Evolutionary conservation across 2,329 filamentous ascomycete genomes (phyloP).

Genomic region (Xylaria sp.): DNA sequence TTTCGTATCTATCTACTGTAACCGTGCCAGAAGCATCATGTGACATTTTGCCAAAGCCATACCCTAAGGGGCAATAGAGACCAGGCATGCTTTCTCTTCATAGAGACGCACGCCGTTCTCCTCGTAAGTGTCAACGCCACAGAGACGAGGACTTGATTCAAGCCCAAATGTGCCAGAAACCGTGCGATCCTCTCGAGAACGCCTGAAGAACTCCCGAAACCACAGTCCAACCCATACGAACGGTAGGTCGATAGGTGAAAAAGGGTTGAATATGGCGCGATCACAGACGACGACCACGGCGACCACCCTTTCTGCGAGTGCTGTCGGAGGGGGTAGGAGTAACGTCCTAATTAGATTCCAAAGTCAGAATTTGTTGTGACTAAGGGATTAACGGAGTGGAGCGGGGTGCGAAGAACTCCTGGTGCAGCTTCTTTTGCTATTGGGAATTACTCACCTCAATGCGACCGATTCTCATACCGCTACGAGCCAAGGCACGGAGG

Average conservation of each 20-base stretch:
- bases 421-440: background rate
- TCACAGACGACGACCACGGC: constrained; percentile 99
- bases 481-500: constrained; percentile 97
- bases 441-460: constrained; percentile 69
- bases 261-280: constrained; percentile 52
- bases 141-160: constrained; percentile 53
- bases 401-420: background rate
- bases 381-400: background rate
- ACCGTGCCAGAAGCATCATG: constrained; percentile 50
- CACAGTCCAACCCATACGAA: constrained; percentile 44
- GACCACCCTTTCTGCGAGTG: constrained; percentile 99
- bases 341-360: constrained; percentile 70
- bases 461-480: constrained; percentile 99
- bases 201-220: constrained; percentile 49
- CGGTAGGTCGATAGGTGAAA: constrained; percentile 46
- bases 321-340: constrained; percentile 99
- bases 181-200: constrained; percentile 45
- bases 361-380: constrained; percentile 12
- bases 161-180: constrained; percentile 57
- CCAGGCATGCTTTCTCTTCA: constrained; percentile 52
- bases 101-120: constrained; percentile 69
- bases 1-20: constrained; percentile 49
- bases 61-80: constrained; percentile 45
- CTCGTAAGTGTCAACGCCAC: constrained; percentile 77
- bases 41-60: constrained; percentile 48